Evolutionary conservation across 2,329 filamentous ascomycete genomes (phyloP).

Genomic region (Acrodontium crateriforme): DNA sequence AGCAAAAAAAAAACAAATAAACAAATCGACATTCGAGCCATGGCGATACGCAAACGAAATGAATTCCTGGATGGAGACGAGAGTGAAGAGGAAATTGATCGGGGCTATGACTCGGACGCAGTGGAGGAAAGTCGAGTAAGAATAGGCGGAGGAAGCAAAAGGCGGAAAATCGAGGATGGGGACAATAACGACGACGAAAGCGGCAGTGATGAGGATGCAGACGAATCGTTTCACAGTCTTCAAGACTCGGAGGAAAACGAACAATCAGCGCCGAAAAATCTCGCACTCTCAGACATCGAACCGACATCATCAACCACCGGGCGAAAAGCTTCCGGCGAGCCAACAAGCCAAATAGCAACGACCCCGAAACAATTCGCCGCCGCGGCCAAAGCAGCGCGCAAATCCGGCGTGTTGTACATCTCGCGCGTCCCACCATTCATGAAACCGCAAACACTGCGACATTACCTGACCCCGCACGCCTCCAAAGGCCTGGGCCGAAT

Average conservation of each 20-base stretch:
- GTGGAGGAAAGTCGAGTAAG: constrained; percentile 53
- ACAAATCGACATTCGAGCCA: constrained; percentile 31
- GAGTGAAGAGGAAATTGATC: constrained; percentile 29
- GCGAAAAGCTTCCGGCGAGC: constrained; percentile 1
- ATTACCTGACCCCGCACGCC: constrained; percentile 62
- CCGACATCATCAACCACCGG: too few species aligned
- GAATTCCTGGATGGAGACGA: constrained; percentile 48
- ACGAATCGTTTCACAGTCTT: constrained; percentile 10
- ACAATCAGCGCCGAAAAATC: constrained; percentile 15
- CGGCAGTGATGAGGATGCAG: constrained; percentile 18
- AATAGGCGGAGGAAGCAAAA: constrained; percentile 41
- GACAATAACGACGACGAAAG: constrained; percentile 6
- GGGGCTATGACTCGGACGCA: constrained; percentile 52
- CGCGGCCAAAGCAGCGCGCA: constrained; percentile 50
- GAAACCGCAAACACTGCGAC: constrained; percentile 66
- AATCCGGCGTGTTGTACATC: constrained; percentile 70
- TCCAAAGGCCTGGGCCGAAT: constrained; percentile 52
- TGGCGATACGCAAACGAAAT: constrained; percentile 58
- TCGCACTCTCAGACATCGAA: too few species aligned
- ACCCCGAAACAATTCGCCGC: constrained; percentile 55
- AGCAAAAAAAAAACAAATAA: too few species aligned
- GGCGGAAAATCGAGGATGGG: constrained; percentile 40
- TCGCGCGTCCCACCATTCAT: constrained; percentile 79
- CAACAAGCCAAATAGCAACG: constrained; percentile 23
- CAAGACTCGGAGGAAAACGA: constrained; percentile 9